phyloP scores from a whole-genome alignment of 2,329 filamentous ascomycete genomes.

The Neopestalotiopsis sp. region DNA sequence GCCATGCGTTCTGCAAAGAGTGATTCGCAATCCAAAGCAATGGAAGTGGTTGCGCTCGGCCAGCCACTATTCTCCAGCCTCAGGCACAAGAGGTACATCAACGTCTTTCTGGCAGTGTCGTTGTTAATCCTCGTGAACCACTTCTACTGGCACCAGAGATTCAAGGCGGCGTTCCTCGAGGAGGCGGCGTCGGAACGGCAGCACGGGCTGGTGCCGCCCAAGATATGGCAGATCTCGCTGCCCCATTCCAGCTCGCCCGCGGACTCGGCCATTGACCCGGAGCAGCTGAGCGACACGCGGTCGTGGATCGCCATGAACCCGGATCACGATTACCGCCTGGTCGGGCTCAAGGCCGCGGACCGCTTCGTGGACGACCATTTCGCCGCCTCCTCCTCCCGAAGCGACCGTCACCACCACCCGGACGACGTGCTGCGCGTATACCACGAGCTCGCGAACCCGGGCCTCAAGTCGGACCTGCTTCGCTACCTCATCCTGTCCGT shows the following conservation, averaged over 20 bases:
- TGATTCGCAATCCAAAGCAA: neutral
- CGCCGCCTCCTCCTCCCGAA: neutral
- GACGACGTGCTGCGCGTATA: conserved; percentile 29
- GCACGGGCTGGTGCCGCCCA: conserved; percentile 24
- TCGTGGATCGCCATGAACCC: conserved; percentile 33
- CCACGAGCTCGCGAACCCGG: conserved; percentile 31
- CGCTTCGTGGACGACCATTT: conserved; percentile 33
- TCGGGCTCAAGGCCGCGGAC: conserved; percentile 31
- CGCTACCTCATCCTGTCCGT: conserved; percentile 72
- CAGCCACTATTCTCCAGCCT: neutral
- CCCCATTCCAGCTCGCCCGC: neutral
- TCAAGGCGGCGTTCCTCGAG: neutral
- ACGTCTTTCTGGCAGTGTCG: neutral
- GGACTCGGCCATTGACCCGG: conserved; percentile 19
- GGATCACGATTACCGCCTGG: conserved; percentile 33
- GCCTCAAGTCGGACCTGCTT: conserved; percentile 56
- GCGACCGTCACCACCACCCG: too few species aligned
- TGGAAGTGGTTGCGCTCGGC: neutral
- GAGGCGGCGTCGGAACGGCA: neutral
- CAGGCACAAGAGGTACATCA: neutral
- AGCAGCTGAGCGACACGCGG: conserved; percentile 26
- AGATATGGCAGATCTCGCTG: conserved; percentile 35
- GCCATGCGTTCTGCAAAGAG: neutral
- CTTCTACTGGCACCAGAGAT: neutral
- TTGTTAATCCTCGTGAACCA: neutral